Evolutionary conservation across 352 stramenopile species (phyloP), one percentile per base, ranked within the genome.

Genomic region (Phytophthora hibernalis): DNA sequence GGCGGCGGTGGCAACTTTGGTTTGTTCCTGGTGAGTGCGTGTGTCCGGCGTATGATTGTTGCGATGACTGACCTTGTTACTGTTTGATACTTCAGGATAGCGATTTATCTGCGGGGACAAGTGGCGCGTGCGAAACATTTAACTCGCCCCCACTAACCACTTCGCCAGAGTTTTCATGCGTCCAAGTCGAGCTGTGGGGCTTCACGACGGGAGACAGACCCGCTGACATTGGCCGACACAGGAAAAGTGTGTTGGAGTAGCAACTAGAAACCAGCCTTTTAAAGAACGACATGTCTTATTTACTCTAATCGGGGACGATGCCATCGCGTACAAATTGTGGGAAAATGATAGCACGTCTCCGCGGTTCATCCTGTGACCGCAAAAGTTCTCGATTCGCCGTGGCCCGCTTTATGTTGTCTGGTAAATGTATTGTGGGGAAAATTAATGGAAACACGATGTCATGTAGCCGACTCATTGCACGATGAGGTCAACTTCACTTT

Each of bases 1-100:
- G 92, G 92, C 37, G 92, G 92, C 16, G 92, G 92, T 2, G 91
- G 91, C 31, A 92, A 82, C 60, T 98, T 98, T 61, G 92, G 89
- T 1, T 79, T 97, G 54, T 96, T 93, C 58, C 65, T 98, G 68
- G 87, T 94, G 74, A 62, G 83, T 82, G 11, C 50, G 35, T 50
- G 47, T 40, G 16, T 24, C n/a, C 9, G 44, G 7, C 11, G 12
- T 44, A 28, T 54, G 11, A 15, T 44, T 47, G 26, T 52, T 54
- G 18, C 11, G 6, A n/a, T 31, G 5, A 48, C 49, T 66, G 21
- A 58, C 55, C 5, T 54, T 11, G 30, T 50, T 40, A 42, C 13
- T 68, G n/a, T 67, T 48, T 24, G 22, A 31, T 28, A 47, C 20
- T 40, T 31, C 59, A 95, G 85, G 89, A 97, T 70, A 85, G 83